Base-by-base conservation (phyloP, 2,329 filamentous ascomycete genomes). In the Fusarium tjaetaba region DNA sequence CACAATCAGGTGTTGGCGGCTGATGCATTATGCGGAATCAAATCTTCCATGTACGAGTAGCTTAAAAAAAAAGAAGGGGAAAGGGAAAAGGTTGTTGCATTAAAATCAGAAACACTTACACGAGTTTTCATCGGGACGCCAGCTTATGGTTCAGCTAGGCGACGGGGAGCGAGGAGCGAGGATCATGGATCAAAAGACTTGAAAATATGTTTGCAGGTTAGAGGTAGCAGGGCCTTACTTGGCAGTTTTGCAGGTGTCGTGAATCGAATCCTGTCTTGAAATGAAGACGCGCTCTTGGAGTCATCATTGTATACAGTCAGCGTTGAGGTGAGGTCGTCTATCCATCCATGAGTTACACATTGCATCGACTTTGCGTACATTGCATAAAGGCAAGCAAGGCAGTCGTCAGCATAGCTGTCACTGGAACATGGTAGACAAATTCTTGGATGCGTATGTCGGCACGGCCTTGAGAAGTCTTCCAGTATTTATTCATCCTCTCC, bases 181-280 rank as follows among this genome's bases (percentile, higher is more conserved):
- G 55, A 22, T 38, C 26, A 48, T 36, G 65, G 42, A 41, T 20
- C 11, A 56, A 58, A 32, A 61, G 39, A 46, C 46, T 41, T 15
- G 28, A 67, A 43, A 48, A 51, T 48, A 61, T 34, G 41, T 39
- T 41, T 58, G 69, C 42, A 56, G 62, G 45, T 28, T 53, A 59
- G 24, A 68, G 38, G 28, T 39, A 28, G 49, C 30, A 24, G 39
- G 48, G 32, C 39, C 45, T 60, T 49, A 34, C 30, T 52, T 60
- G 34, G 46, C 36, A 42, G 22, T 73, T 61, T 42, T 49, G 53
- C 55, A 30, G 28, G 36, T 62, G 55, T 66, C 30, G 41, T 58
- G 52, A 48, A 71, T 71, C 66, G 38, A 48, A 71, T 71, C 61
- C 51, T n/a, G 69, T 71, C 67, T 67, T 70, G 38, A 30, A 56